Conservation (phyloP, 345 rosid species). For the Gynandropsis gynandra region DNA sequence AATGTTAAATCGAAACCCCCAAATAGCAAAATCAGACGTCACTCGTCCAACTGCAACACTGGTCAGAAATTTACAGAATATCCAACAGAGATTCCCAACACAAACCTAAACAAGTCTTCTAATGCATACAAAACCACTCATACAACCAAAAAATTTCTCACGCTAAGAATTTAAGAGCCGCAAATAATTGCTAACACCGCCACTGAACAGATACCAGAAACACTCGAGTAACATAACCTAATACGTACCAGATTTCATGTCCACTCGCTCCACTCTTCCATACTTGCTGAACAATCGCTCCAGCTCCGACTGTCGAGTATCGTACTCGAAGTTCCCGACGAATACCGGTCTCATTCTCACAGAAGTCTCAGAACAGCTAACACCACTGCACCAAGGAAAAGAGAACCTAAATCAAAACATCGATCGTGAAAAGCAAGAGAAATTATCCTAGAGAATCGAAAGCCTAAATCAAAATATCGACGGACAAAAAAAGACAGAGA, state of each 20-base stretch:
- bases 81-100: neutral
- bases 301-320: constrained; percentile 72
- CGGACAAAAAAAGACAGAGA: neutral
- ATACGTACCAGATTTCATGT: constrained; percentile 80
- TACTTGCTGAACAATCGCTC: constrained; percentile 68
- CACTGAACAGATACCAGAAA: neutral
- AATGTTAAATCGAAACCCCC: neutral
- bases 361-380: neutral
- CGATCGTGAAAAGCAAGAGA: neutral
- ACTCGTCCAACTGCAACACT: neutral
- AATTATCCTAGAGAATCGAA: neutral
- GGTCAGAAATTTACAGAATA: neutral
- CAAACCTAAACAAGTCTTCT: neutral
- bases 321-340: constrained; percentile 76
- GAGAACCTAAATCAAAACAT: neutral
- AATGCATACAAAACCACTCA: neutral
- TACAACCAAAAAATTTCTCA: neutral
- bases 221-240: too few species aligned
- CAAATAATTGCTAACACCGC: neutral
- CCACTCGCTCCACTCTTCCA: constrained; percentile 75
- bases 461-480: constrained; percentile 2
- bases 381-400: neutral
- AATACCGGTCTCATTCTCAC: constrained; percentile 54
- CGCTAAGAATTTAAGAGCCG: neutral
- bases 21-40: neutral